Base-by-base conservation (phyloP, 306 rosid species). In the Macrotyloma uniflorum region DNA sequence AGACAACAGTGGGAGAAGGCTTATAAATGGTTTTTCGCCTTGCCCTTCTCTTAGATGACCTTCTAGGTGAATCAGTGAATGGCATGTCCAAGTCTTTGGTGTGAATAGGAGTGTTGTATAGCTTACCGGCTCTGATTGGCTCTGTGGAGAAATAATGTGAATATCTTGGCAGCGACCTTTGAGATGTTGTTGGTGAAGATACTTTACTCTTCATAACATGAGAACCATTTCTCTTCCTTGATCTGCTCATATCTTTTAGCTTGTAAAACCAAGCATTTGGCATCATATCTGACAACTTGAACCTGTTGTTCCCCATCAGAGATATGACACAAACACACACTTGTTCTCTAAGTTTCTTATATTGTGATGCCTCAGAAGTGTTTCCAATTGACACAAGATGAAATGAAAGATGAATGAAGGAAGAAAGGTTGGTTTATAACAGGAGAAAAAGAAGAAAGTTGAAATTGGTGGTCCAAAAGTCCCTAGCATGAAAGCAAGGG, bases 201-300 rank as follows among this genome's bases (percentile, higher is more conserved):
- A 45, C 77, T 62, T 91, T 91, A 81, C 77, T 84, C 86, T 86
- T 88, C 82, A 81, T 55, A 40, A 85, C 43, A 40, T 82, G 83
- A 79, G 88, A 51, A 20, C 75, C 70, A 82, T 81, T 83, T 67
- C 75, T 79, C 62, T 87, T 91, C 76, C 81, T 89, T 88, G 91
- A 80, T 82, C 49, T 83, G 85, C 90, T 83, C 97, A 91, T 91
- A 84, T 94, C 90, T 87, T 88, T 94, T 67, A 94, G 98, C 87
- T 94, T 94, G 86, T 91, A 90, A 79, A 93, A 93, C 98, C 98
- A 93, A 69, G 96, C 98, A 90, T 91, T 88, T 88, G 98, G 97
- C 24, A 94, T 86, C 96, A 94, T 94, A 80, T 90, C 98, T 45
- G 98, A 91, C 42, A 94, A 82, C 76, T 81, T 90, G 87, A 94